Evolutionary conservation across 805 yeast genomes (phyloP).

Genomic region (Candida incommunis): DNA sequence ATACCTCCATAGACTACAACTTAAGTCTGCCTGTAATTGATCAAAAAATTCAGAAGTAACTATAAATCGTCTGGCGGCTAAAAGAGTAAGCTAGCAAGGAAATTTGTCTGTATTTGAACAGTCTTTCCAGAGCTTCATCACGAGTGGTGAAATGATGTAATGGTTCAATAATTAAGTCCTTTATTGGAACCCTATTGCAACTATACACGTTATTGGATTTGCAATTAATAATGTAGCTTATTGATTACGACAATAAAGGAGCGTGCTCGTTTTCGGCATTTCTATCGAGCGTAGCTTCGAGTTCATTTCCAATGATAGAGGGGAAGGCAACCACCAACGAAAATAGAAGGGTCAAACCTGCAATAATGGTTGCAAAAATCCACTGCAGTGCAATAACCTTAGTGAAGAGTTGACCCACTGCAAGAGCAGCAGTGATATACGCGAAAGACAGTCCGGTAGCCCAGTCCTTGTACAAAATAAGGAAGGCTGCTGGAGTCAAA

Average conservation of each 20-base stretch:
- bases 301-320: neutral
- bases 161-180: too few relatives aligned
- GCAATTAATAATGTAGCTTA: too few relatives aligned
- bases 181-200: too few relatives aligned
- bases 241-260: neutral
- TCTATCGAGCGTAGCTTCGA: neutral
- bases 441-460: constrained; percentile 48
- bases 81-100: too few relatives aligned
- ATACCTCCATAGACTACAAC: too few relatives aligned
- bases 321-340: constrained; percentile 29
- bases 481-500: constrained; percentile 43
- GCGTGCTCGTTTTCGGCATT: neutral
- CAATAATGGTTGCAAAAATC: constrained; percentile 64
- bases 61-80: too few relatives aligned
- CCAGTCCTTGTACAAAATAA: constrained; percentile 55
- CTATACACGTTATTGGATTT: too few relatives aligned
- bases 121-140: too few relatives aligned
- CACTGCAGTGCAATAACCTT: constrained; percentile 70
- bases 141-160: too few relatives aligned
- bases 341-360: constrained; percentile 39
- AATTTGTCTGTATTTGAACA: too few relatives aligned
- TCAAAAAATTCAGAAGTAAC: too few relatives aligned
- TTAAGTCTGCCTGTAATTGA: too few relatives aligned
- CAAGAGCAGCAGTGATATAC: constrained; percentile 49
- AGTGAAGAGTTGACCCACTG: constrained; percentile 53